These are phyloP conservation scores for Cnidoscolus chayamansa DNA, from an alignment of 441 rosid species.

Conservation along the genomic window DNA sequence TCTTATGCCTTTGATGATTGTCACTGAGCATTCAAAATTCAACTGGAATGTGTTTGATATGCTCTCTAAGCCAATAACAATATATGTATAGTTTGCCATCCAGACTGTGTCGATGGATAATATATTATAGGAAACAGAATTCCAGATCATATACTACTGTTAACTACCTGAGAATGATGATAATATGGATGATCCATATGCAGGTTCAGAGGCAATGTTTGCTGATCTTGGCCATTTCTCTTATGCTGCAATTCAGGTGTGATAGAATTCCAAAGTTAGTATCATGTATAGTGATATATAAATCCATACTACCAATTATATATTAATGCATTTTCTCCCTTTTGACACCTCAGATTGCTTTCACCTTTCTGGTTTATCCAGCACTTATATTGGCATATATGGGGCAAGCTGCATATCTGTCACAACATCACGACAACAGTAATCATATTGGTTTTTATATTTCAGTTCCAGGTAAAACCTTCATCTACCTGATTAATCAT, in stretches of 20 bases:
- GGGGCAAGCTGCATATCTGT: constrained; percentile 98
- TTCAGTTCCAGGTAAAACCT: constrained; percentile 72
- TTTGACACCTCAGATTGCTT: constrained; percentile 59
- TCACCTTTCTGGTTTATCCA: constrained; percentile 91
- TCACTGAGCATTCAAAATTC: constrained; percentile 1
- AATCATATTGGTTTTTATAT: constrained; percentile 73
- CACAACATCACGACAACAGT: constrained; percentile 62
- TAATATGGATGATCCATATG: constrained; percentile 13
- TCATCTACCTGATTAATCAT: background rate
- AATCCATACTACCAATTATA: background rate
- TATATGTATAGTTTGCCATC: background rate
- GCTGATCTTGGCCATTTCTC: constrained; percentile 99
- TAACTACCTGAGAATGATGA: constrained; percentile 8
- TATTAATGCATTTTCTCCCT: constrained; percentile 15
- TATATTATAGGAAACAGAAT: background rate
- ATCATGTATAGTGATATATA: constrained; percentile 6
- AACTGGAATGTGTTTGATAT: background rate
- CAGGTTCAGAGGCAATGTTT: constrained; percentile 99
- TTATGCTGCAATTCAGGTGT: constrained; percentile 82
- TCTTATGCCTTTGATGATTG: constrained; percentile 1
- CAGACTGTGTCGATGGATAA: background rate
- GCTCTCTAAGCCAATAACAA: background rate
- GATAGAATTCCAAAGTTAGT: background rate
- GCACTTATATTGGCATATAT: constrained; percentile 91
- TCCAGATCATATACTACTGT: background rate